phyloP scores from a whole-genome alignment of 2,329 filamentous ascomycete genomes.

The Colletotrichum melonis region DNA sequence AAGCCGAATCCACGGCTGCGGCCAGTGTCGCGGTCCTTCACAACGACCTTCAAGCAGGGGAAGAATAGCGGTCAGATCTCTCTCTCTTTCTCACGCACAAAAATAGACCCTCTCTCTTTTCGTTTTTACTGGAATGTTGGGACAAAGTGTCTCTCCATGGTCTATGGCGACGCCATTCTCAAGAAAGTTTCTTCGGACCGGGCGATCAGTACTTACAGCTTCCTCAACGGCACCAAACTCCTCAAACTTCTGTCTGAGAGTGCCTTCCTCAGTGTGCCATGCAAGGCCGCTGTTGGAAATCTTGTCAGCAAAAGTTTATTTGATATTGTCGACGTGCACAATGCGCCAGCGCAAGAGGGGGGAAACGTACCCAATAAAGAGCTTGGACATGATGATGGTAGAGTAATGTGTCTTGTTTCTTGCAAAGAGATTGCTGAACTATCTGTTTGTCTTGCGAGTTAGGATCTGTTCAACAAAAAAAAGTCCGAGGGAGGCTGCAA shows the following conservation, averaged over 20 bases:
- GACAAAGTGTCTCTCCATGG: constrained; percentile 17
- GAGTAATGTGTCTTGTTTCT: constrained; percentile 27
- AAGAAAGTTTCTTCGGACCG: constrained; percentile 30
- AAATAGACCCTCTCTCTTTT: background rate
- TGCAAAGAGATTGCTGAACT: constrained; percentile 17
- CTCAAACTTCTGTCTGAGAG: constrained; percentile 90
- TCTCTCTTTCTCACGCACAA: background rate
- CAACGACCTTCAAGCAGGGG: constrained; percentile 77
- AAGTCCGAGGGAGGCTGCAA: constrained; percentile 22
- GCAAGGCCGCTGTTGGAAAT: constrained; percentile 80
- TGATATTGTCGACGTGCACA: background rate
- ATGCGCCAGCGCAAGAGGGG: constrained; percentile 9
- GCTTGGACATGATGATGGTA: constrained; percentile 79
- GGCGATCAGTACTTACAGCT: constrained; percentile 76
- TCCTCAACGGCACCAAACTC: constrained; percentile 93
- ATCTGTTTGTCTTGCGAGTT: constrained; percentile 1
- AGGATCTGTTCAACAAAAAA: constrained; percentile 6
- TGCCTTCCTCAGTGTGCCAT: constrained; percentile 95
- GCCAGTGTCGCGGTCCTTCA: constrained; percentile 96
- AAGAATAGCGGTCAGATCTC: constrained; percentile 37
- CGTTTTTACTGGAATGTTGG: background rate
- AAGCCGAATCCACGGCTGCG: constrained; percentile 98
- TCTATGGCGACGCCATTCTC: constrained; percentile 12
- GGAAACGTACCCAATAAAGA: constrained; percentile 87
- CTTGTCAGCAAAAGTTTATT: constrained; percentile 29